Conservation (phyloP, 1,139 yeast species). For the Suhomyces atakaporum region DNA sequence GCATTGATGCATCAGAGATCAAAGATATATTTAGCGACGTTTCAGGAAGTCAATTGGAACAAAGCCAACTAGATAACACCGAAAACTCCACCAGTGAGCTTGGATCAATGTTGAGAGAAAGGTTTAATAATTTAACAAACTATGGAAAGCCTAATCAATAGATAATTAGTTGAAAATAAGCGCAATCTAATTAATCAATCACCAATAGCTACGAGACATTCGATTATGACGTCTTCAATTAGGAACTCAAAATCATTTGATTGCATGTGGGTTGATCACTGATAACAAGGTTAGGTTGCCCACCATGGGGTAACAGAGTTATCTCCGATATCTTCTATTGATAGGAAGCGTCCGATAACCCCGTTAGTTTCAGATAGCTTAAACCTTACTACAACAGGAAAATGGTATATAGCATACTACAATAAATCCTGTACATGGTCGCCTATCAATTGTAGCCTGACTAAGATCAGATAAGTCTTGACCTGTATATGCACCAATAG, state of each 20-base stretch:
- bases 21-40: constrained; percentile 19
- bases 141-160: constrained; percentile 5
- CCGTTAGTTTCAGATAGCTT: not conserved
- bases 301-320: not conserved
- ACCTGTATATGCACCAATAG: not conserved
- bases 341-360: not conserved
- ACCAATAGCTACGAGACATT: too few relatives aligned
- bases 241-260: too few relatives aligned
- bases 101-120: constrained; percentile 33
- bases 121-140: constrained; percentile 29
- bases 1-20: constrained; percentile 6
- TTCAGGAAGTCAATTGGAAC: constrained; percentile 16
- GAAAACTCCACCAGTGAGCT: constrained; percentile 34
- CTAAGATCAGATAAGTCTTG: not conserved
- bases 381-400: too few relatives aligned
- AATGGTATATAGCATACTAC: too few relatives aligned
- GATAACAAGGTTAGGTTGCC: not conserved
- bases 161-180: not conserved
- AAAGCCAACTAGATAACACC: constrained; percentile 20
- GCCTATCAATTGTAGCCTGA: too few relatives aligned
- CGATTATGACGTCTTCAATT: too few relatives aligned
- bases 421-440: too few relatives aligned
- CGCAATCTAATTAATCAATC: not conserved
- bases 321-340: not conserved
- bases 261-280: not conserved